Conservation (phyloP, 768 basidiomycete species). For the Boletus sp. region DNA sequence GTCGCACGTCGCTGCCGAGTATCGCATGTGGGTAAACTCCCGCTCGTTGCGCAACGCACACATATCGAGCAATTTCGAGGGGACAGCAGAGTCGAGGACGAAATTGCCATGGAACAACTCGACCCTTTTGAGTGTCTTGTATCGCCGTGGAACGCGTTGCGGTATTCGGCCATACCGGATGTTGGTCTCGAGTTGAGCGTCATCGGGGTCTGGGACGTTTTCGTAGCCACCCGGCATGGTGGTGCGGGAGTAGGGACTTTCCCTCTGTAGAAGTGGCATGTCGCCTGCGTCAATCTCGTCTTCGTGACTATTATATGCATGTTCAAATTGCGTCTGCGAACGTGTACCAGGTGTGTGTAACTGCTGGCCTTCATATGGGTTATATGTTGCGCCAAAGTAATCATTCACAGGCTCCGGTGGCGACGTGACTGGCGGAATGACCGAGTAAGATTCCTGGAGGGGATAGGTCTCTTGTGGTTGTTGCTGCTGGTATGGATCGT, state of each 20-base stretch:
- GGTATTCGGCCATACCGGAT: slow-evolving; percentile 90
- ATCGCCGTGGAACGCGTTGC: slow-evolving; percentile 80
- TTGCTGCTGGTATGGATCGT: slow-evolving; percentile 26
- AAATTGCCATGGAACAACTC: slow-evolving; percentile 94
- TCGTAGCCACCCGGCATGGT: slow-evolving; percentile 46
- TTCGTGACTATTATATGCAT: slow-evolving; percentile 40
- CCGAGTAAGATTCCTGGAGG: slow-evolving; percentile 23
- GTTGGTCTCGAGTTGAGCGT: slow-evolving; percentile 45
- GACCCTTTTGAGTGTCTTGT: slow-evolving; percentile 93
- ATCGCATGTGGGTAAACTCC: slow-evolving; percentile 95
- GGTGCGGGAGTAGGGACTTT: slow-evolving; percentile 31
- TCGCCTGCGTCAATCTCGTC: slow-evolving; percentile 55
- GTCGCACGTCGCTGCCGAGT: slow-evolving; percentile 93
- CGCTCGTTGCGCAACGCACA: slow-evolving; percentile 74
- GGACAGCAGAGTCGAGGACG: slow-evolving; percentile 86
- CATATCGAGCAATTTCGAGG: slow-evolving; percentile 85
- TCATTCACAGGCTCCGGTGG: slow-evolving; percentile 17
- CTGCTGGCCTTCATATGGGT: slow-evolving; percentile 19
- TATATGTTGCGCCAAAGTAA: slow-evolving; percentile 18
- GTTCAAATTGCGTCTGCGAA: slow-evolving; percentile 22
- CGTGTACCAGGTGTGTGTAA: slow-evolving; percentile 23
- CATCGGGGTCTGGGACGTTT: slow-evolving; percentile 27
- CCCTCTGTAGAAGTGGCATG: slow-evolving; percentile 60
- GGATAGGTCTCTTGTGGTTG: slow-evolving; percentile 15
- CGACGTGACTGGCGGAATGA: slow-evolving; percentile 13